These are phyloP conservation scores for Nakazawaea pomicola DNA, from an alignment of 805 yeast genomes.

Conservation along the genomic window DNA sequence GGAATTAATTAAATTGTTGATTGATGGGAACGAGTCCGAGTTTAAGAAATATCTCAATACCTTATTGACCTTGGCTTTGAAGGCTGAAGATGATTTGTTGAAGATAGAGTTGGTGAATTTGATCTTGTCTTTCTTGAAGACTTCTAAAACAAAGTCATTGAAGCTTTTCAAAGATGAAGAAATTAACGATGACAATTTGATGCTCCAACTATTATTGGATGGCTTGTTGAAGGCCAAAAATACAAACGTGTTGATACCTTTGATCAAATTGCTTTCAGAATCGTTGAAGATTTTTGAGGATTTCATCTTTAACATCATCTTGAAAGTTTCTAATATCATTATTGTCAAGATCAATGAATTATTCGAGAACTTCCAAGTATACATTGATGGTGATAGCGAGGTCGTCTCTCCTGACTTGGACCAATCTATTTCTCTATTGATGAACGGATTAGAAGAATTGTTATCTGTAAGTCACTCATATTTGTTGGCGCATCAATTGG, in stretches of 20 bases:
- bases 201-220: constrained; percentile 40
- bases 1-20: constrained; percentile 32
- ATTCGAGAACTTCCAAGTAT: constrained; percentile 24
- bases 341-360: constrained; percentile 32
- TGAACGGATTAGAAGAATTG: constrained; percentile 63
- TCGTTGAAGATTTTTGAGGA: constrained; percentile 47
- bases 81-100: not conserved
- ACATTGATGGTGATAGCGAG: constrained; percentile 9
- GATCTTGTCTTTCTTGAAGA: constrained; percentile 5
- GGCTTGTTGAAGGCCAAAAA: constrained; percentile 43
- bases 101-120: constrained; percentile 16
- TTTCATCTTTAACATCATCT: constrained; percentile 49
- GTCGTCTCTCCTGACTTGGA: constrained; percentile 29
- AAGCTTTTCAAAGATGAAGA: constrained; percentile 28
- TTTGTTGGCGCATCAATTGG: constrained; percentile 23
- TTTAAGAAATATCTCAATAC: constrained; percentile 40
- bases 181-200: constrained; percentile 21
- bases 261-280: constrained; percentile 46
- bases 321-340: constrained; percentile 48
- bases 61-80: constrained; percentile 30
- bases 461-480: constrained; percentile 55
- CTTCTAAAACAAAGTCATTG: constrained; percentile 23
- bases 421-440: constrained; percentile 39
- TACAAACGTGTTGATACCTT: constrained; percentile 37
- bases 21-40: constrained; percentile 55